Base-by-base conservation (phyloP, 441 rosid genomes). In the Biscutella laevigata region DNA sequence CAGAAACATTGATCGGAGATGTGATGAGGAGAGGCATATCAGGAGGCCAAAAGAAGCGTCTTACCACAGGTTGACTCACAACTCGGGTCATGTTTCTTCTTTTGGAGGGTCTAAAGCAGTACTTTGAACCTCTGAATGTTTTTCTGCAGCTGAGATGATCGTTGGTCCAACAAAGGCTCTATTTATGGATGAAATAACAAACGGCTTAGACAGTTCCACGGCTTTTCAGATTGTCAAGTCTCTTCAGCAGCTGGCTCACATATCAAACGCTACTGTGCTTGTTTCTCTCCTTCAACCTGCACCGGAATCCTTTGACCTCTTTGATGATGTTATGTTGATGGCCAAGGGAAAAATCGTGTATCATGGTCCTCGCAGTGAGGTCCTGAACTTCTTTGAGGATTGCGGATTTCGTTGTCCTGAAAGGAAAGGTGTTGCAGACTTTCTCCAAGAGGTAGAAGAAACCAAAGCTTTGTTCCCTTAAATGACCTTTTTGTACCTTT, bases 191-290 rank as follows among this genome's bases (percentile, higher is more conserved):
- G 88, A 81, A 60, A 81, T 84, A 72, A 73, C 86, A 6, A 79
- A 78, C 15, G 92, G 86, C 10, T 65, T 81, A 48, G 88, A 84
- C 72, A 81, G 83, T 65, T 81, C 88, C n/a, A 81, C 88, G 0
- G 79, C 92, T 42, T 81, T 64, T 65, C 86, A 79, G 66, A 77
- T 84, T 42, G 73, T 81, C 37, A 48, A 78, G 8, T 83, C 76
- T 65, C 77, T 83, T 36, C 81, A 81, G 69, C 87, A 78, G 47
- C 55, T 74, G 34, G 82, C 74, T 22, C 92, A 77, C 29, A 69
- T 79, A 30, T 39, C 77, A n/a, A 74, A 77, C 57, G 78, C 78
- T 14, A 77, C 92, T 6, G 55, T 74, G 7, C 34, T 81, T 58
- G 69, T 79, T 67, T 78, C 88, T 0, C 80, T 83, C 29, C 88